Base-by-base conservation (phyloP, 495 filamentous ascomycete genomes). In the Lasiosphaeris hirsuta region DNA sequence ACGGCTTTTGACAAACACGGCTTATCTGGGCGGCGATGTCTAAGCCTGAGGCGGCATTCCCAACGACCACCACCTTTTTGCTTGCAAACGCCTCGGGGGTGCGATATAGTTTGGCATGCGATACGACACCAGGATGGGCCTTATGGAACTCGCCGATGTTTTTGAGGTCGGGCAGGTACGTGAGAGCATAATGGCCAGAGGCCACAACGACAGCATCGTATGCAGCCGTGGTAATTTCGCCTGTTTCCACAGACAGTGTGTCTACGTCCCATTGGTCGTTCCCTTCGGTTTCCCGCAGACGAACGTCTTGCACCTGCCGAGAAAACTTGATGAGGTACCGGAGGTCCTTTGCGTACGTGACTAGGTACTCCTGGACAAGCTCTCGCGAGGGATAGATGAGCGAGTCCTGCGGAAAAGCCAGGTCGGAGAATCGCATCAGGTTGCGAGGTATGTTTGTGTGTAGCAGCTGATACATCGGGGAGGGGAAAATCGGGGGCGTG, bases 161-260 rank as follows among this genome's bases (percentile, higher is more conserved):
- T n/a, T 52, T 61, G 11, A 69, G 82, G 19, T 79, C 70, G 0
- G 92, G 92, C 9, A 95, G 72, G 66, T 80, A 86, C 0, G 87
- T 86, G 7, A 87, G 82, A 17, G 79, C 79, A 68, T 88, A 95
- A 64, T 96, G 90, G 1, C 92, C 92, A 58, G 79, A 90, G 7
- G 90, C 89, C n/a, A 92, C 84, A 1, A 94, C 83, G 4, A 96
- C 83, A 10, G 89, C 90, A 71, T 96, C 91, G 65, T 86, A 97
- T 1, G 64, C 72, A 4, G 64, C 63, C 10, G 43, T 83, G 80
- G 15, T 64, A 45, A 55, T 71, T 56, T 57, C 69, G 69, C 58
- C 65, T 1, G 59, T 71, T 7, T 69, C 65, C 0, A 77, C 78
- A 1, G 84, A 78, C 44, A 64, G 71, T 6, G 80, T 75, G 5